Base-by-base conservation (phyloP, 306 rosid species). In the Acacia confusa region DNA sequence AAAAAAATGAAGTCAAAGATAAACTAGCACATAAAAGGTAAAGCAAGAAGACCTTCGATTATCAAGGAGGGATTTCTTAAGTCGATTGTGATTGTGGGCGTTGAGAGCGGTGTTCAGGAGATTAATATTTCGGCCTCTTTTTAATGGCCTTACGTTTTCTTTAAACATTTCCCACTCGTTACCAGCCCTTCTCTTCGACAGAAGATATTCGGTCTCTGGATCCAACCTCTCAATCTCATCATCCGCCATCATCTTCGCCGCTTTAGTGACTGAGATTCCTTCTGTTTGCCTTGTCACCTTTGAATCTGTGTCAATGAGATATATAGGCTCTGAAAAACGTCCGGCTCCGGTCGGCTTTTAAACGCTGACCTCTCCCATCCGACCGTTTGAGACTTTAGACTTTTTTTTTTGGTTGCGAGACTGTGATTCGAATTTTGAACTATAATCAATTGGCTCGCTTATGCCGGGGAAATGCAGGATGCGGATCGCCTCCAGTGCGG, bases 131-230 rank as follows among this genome's bases (percentile, higher is more conserved):
- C 99, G 95, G n/a, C 99, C 99, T 57, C 99, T 81, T 84, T 95
- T 95, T 79, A 95, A 78, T 4, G 99, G 99, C 88, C 91, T 89
- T 3, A 95, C 97, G 79, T 95, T 95, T 88, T 95, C 99, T 69
- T 95, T 95, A 89, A 86, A 95, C 41, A 72, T 89, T 48, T 95
- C 99, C 99, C 99, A 95, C 80, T 95, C 97, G 84, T 86, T 88
- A 28, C 97, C 93, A 4, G 87, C 91, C 79, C 81, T 82, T 55
- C 87, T 83, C 81, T 90, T 89, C 7, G 97, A 90, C 44, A 78
- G 78, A 20, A 95, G 87, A 79, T 93, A 95, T 85, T 91, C 95
- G 2, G 92, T 87, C 84, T 95, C 99, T 48, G 97, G 92, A 48
- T 95, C 99, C 66, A 89, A 4, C 48, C 50, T 58, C 74, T 78